Evolutionary conservation across 768 basidiomycete species (phyloP).

Genomic region (Russula olivacea): DNA sequence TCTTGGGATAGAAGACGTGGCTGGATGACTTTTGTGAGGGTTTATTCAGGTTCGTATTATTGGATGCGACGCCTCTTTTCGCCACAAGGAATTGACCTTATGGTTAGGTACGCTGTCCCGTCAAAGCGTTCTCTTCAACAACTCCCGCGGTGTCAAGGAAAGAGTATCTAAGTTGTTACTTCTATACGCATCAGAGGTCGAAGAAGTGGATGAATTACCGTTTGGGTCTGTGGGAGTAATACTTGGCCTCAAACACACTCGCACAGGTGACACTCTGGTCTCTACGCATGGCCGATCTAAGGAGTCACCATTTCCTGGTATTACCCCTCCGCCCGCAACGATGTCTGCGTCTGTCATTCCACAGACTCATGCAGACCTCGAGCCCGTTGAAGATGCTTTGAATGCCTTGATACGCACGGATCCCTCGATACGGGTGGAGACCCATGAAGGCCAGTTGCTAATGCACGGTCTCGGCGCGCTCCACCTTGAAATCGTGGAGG

Average conservation of each 20-base stretch:
- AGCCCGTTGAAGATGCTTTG: slow-evolving; percentile 72
- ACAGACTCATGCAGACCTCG: slow-evolving; percentile 69
- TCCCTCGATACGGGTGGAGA: slow-evolving; percentile 78
- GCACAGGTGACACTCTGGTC: slow-evolving; percentile 82
- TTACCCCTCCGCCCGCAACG: slow-evolving; percentile 73
- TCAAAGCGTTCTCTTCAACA: slow-evolving; percentile 57
- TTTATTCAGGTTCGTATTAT: slow-evolving; percentile 67
- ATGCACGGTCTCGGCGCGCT: slow-evolving; percentile 80
- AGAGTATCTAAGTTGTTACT: slow-evolving; percentile 68
- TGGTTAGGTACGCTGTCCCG: slow-evolving; percentile 59
- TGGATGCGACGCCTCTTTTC: not conserved
- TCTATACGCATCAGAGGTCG: slow-evolving; percentile 67
- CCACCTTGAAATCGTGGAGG: slow-evolving; percentile 85
- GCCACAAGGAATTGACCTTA: slow-evolving; percentile 13
- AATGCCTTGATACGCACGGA: slow-evolving; percentile 73
- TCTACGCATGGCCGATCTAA: slow-evolving; percentile 38
- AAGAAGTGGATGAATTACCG: slow-evolving; percentile 74
- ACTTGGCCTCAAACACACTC: slow-evolving; percentile 74
- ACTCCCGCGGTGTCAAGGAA: slow-evolving; percentile 63
- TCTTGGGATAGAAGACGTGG: slow-evolving; percentile 75
- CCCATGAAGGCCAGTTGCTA: slow-evolving; percentile 76
- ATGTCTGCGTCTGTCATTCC: slow-evolving; percentile 82
- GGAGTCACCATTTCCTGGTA: slow-evolving; percentile 49
- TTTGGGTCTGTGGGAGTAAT: slow-evolving; percentile 83
- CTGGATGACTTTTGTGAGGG: slow-evolving; percentile 90